Percentiles rank a stretch among this genome's conserved stretches.
phyloP scores from a whole-genome alignment of 495 filamentous ascomycete species.

The Penicillium cataractarum region DNA sequence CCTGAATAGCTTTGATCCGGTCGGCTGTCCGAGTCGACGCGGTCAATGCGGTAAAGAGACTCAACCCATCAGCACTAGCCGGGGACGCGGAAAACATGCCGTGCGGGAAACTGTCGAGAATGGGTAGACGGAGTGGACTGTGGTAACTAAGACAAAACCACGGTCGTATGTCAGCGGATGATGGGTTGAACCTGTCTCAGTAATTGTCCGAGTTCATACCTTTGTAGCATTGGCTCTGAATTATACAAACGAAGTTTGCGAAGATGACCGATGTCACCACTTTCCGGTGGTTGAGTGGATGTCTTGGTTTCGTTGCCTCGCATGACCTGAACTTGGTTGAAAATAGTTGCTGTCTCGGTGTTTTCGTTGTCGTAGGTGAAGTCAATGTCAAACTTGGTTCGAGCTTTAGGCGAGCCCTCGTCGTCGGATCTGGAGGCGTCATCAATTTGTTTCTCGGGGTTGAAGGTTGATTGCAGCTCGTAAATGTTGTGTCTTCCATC shows the following conservation, averaged over 20 bases:
- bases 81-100: constrained; percentile 58
- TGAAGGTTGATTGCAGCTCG: constrained; percentile 62
- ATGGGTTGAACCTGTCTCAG: constrained; percentile 9
- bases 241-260: constrained; percentile 43
- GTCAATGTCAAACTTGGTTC: constrained; percentile 59
- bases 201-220: constrained; percentile 48
- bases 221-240: constrained; percentile 58
- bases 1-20: constrained; percentile 67
- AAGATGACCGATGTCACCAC: constrained; percentile 34
- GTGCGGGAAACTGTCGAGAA: constrained; percentile 79
- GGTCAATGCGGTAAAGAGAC: constrained; percentile 67
- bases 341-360: constrained; percentile 55
- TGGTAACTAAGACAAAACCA: constrained; percentile 51
- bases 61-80: constrained; percentile 44
- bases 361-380: constrained; percentile 53
- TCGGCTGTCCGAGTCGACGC: constrained; percentile 72
- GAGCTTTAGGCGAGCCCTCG: constrained; percentile 22
- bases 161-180: background rate
- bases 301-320: constrained; percentile 47
- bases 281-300: constrained; percentile 31
- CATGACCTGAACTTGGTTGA: constrained; percentile 59
- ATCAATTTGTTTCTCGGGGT: constrained; percentile 26
- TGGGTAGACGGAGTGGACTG: constrained; percentile 67
- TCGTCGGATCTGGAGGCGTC: constrained; percentile 23
- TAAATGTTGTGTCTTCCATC: constrained; percentile 78